Percentiles rank a stretch among this genome's conserved stretches.
Conservation (phyloP, 768 basidiomycete genomes). For the Psilocybe cyanescens region DNA sequence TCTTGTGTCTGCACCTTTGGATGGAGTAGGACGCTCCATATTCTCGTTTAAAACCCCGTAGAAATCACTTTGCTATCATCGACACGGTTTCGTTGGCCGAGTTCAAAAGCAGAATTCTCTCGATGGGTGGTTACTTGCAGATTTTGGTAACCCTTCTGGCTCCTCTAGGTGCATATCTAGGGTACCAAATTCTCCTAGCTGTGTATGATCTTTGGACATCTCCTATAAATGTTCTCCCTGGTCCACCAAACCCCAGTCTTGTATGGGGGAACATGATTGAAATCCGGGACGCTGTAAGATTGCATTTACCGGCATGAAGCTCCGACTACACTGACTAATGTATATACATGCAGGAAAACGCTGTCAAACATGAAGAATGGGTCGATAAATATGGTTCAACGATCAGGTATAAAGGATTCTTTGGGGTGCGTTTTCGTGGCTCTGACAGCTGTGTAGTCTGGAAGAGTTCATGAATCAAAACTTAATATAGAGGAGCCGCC, state of each 20-base stretch:
- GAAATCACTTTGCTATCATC: background rate
- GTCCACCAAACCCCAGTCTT: slow-evolving; percentile 47
- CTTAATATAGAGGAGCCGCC: slow-evolving; percentile 33
- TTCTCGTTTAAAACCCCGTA: too few species aligned
- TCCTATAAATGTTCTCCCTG: slow-evolving; percentile 51
- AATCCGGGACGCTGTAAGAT: slow-evolving; percentile 43
- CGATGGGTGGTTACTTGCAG: slow-evolving; percentile 16
- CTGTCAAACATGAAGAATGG: slow-evolving; percentile 50
- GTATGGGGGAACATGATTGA: slow-evolving; percentile 53
- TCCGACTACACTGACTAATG: background rate
- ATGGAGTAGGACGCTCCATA: too few species aligned
- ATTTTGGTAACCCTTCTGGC: slow-evolving; percentile 8
- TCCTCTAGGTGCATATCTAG: slow-evolving; percentile 26
- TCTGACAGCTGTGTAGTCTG: too few species aligned
- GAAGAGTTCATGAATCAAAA: background rate
- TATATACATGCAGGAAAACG: slow-evolving; percentile 34
- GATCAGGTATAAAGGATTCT: slow-evolving; percentile 44
- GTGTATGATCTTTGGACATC: slow-evolving; percentile 39
- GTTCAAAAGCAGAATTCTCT: background rate
- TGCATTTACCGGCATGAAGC: background rate
- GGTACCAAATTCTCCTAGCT: slow-evolving; percentile 31
- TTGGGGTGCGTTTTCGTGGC: slow-evolving; percentile 39
- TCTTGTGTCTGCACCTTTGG: too few species aligned
- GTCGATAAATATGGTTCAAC: slow-evolving; percentile 48
- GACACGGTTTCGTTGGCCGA: too few species aligned